phyloP scores from a whole-genome alignment of 2,329 filamentous ascomycete species.

The Cordyceps pruinosa region DNA sequence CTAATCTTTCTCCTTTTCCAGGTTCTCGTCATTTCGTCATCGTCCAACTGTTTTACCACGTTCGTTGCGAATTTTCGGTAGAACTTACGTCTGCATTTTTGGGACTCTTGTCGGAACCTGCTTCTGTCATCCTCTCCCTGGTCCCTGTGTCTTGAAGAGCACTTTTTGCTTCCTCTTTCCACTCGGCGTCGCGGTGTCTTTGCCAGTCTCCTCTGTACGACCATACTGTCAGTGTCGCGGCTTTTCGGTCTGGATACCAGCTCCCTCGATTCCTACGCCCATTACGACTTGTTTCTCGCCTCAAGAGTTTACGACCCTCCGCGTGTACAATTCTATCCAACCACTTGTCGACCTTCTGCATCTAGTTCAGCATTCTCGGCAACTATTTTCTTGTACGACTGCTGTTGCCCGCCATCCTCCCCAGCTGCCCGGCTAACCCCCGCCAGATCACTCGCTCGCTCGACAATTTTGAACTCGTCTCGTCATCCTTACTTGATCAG shows the following conservation, averaged over 20 bases:
- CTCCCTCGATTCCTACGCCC: conserved; percentile 2
- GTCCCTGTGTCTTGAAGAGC: conserved; percentile 8
- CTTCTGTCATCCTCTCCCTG: conserved; percentile 21
- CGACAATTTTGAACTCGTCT: background rate
- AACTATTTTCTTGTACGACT: conserved; percentile 1
- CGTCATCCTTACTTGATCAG: conserved; percentile 5
- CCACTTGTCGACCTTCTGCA: conserved; percentile 4
- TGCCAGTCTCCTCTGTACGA: conserved; percentile 12
- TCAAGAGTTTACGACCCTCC: conserved; percentile 9
- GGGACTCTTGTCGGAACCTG: conserved; percentile 20
- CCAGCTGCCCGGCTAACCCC: background rate
- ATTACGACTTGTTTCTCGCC: conserved; percentile 8
- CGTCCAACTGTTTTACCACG: conserved; percentile 32
- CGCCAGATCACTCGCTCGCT: background rate
- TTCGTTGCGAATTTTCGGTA: conserved; percentile 35
- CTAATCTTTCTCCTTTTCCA: conserved; percentile 21
- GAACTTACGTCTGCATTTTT: conserved; percentile 26
- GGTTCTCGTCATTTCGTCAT: conserved; percentile 37
- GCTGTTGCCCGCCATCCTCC: no score
- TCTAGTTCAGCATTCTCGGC: conserved; percentile 6
- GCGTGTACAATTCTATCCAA: conserved; percentile 8
- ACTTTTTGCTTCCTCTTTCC: conserved; percentile 9
- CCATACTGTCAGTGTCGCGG: conserved; percentile 9
- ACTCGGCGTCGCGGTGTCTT: conserved; percentile 12
- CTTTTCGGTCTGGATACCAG: conserved; percentile 12